Evolutionary conservation across 1,284 basidiomycete species (phyloP).

Genomic region (Pascua guehoae): DNA sequence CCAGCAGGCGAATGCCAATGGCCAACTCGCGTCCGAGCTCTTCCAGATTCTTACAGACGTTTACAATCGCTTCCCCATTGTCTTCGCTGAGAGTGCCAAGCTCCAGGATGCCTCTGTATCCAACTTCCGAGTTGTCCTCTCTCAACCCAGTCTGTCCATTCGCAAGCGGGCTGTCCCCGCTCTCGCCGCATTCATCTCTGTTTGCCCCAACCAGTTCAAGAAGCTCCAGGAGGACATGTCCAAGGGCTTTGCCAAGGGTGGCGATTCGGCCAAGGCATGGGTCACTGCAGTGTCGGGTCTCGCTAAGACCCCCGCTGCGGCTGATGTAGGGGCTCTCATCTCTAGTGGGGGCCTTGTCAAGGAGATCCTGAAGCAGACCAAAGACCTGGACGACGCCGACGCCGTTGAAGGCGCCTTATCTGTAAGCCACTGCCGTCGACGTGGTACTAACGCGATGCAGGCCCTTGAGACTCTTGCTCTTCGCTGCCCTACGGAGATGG

Average conservation of each 20-base stretch:
- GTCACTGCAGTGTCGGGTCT: constrained; percentile 32
- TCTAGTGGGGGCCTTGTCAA: constrained; percentile 29
- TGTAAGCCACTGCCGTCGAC: constrained; percentile 12
- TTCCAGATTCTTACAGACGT: constrained; percentile 88
- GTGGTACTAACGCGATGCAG: constrained; percentile 44
- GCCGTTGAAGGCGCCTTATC: constrained; percentile 41
- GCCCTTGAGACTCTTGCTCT: constrained; percentile 79
- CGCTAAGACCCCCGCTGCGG: constrained; percentile 31
- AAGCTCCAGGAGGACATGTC: constrained; percentile 27
- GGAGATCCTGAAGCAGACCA: constrained; percentile 27
- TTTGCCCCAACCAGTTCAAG: constrained; percentile 31
- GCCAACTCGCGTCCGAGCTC: constrained; percentile 82
- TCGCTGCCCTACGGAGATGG: constrained; percentile 75
- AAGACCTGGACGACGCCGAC: constrained; percentile 37
- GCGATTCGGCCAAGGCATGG: constrained; percentile 34
- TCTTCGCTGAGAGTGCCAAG: constrained; percentile 57
- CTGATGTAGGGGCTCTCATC: constrained; percentile 29
- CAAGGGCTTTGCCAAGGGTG: constrained; percentile 22
- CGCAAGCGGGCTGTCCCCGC: constrained; percentile 86
- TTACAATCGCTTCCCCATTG: constrained; percentile 73
- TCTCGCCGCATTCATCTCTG: constrained; percentile 49
- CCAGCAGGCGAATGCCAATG: constrained; percentile 56
- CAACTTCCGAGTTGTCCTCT: constrained; percentile 70
- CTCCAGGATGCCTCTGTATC: constrained; percentile 60
- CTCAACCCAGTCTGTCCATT: constrained; percentile 72